Percentiles rank a stretch among this genome's conserved stretches.
These are phyloP conservation scores for Scopulariopsis brevicaulis DNA, from an alignment of 2,329 filamentous ascomycete species.

Conservation along the genomic window DNA sequence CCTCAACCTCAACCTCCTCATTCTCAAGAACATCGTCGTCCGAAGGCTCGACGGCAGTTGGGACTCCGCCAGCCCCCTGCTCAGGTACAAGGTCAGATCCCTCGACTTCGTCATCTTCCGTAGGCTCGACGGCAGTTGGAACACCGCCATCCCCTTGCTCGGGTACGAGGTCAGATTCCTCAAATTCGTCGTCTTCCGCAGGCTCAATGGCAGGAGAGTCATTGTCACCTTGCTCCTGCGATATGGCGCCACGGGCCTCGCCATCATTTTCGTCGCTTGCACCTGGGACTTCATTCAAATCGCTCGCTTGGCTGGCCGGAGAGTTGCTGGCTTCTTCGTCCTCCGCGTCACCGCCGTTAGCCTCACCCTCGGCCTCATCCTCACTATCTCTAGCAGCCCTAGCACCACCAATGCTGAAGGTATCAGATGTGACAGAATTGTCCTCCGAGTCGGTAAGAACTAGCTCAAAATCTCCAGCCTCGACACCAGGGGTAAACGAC, in stretches of 20 bases:
- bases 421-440: conserved; percentile 1
- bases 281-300: not conserved
- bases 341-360: not conserved
- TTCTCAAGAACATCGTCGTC: not conserved
- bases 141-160: no score
- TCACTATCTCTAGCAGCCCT: not conserved
- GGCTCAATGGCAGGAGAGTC: no score
- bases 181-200: no score
- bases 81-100: no score
- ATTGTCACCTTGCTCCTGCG: not conserved
- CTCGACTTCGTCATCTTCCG: no score
- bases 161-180: no score
- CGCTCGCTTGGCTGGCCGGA: not conserved
- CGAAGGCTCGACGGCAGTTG: no score
- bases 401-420: not conserved
- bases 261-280: not conserved
- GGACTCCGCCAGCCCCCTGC: no score
- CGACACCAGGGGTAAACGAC: not conserved
- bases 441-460: conserved; percentile 1
- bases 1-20: not conserved
- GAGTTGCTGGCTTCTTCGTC: not conserved
- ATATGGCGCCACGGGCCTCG: not conserved
- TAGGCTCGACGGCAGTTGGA: no score
- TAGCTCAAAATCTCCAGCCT: not conserved
- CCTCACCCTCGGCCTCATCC: not conserved